These are phyloP conservation scores for Malus sylvestris DNA, from an alignment of 306 rosid genomes.

Conservation along the genomic window DNA sequence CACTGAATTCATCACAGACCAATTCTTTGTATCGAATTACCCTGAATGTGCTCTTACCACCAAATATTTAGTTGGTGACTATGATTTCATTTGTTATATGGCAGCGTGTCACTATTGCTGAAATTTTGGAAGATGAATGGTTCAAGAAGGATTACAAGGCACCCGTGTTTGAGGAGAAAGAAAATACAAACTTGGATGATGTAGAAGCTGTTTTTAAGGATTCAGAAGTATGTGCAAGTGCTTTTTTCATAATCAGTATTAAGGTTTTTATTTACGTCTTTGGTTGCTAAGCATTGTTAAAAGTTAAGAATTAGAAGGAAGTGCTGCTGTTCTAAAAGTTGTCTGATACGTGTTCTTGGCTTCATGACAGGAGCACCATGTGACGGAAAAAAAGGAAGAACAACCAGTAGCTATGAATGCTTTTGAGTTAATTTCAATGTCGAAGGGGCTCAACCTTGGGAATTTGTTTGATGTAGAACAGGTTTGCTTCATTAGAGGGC, in stretches of 20 bases:
- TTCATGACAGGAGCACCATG: conserved; percentile 77
- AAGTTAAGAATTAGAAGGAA: not conserved
- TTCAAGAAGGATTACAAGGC: conserved; percentile 82
- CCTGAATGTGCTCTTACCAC: not conserved
- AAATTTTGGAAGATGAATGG: conserved; percentile 86
- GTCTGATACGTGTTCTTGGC: conserved; percentile 9
- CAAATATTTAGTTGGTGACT: conserved; percentile 6
- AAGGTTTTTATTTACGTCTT: not conserved
- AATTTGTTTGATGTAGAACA: conserved; percentile 87
- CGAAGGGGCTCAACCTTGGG: conserved; percentile 87
- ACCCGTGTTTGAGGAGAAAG: conserved; percentile 74
- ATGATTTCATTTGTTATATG: conserved; percentile 15
- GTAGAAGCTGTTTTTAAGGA: conserved; percentile 96
- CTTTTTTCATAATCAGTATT: not conserved
- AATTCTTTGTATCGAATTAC: not conserved
- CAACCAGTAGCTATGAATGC: conserved; percentile 93
- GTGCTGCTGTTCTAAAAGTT: conserved; percentile 1
- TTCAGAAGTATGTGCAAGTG: conserved; percentile 63
- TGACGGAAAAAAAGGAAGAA: conserved; percentile 90
- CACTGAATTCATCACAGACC: not conserved
- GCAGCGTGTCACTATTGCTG: conserved; percentile 78
- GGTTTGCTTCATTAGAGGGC: conserved; percentile 34
- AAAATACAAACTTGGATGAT: conserved; percentile 76
- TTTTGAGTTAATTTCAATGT: conserved; percentile 91
- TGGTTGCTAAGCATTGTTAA: not conserved